Percentiles rank a stretch among this genome's conserved stretches.
phyloP scores from a whole-genome alignment of 139 green algal species.

The Closterium sp. region DNA sequence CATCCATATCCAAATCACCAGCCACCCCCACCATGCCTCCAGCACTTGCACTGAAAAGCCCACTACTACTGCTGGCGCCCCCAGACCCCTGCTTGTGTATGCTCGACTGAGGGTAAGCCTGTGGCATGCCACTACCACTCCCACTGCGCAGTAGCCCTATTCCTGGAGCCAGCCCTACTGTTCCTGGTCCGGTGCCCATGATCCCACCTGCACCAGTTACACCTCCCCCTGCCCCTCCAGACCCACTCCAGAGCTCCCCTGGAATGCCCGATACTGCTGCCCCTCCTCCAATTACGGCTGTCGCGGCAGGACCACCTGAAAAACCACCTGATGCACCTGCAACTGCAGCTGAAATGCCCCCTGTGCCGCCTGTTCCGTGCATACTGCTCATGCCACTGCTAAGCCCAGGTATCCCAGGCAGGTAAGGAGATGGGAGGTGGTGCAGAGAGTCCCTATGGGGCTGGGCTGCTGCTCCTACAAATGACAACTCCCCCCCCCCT shows the following conservation, averaged over 20 bases:
- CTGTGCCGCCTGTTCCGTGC: background rate
- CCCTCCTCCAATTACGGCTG: background rate
- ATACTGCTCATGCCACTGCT: background rate
- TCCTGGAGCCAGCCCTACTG: background rate
- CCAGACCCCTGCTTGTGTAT: background rate
- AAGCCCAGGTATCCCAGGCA: background rate
- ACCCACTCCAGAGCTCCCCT: background rate
- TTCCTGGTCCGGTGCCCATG: background rate
- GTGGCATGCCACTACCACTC: background rate
- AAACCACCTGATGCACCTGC: background rate
- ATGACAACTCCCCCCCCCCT: background rate
- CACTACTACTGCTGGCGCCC: background rate
- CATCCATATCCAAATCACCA: background rate
- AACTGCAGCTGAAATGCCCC: background rate
- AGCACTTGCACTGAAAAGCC: background rate
- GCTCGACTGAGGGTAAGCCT: background rate
- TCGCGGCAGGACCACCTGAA: background rate
- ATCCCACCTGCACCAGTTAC: background rate
- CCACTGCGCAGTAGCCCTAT: background rate
- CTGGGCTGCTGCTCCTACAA: background rate
- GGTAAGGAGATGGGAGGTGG: background rate
- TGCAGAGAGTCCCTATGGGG: background rate
- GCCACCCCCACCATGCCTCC: background rate
- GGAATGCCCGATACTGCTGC: background rate
- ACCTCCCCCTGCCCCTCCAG: background rate